A percentile compares a stretch with the other conserved stretches of the same genome.
These are phyloP conservation scores for Trichosporon inkin DNA, from an alignment of 1,284 basidiomycete species.

Conservation along the genomic window DNA sequence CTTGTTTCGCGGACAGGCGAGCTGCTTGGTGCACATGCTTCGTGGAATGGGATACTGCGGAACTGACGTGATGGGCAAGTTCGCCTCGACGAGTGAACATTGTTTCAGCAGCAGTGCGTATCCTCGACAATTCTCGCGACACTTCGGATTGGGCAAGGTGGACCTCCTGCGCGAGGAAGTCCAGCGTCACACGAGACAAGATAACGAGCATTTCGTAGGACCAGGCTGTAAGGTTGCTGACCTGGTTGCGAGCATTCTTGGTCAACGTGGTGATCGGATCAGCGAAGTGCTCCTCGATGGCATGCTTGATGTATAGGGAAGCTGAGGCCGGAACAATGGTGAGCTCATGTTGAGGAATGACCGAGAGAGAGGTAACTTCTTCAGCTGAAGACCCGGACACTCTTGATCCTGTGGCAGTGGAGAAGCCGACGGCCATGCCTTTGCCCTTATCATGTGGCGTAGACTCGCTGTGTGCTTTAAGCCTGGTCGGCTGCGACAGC, in stretches of 20 bases:
- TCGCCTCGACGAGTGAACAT: not conserved
- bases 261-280: not conserved
- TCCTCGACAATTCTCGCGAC: not conserved
- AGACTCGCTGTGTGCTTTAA: not conserved
- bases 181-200: not conserved
- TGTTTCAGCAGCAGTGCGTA: not conserved
- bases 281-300: constrained; percentile 1
- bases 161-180: not conserved
- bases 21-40: not conserved
- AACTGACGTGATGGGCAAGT: not conserved
- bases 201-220: not conserved
- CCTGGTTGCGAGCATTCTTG: not conserved
- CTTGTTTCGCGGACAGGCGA: not conserved
- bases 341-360: not conserved
- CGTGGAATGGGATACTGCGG: not conserved
- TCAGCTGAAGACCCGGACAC: no score
- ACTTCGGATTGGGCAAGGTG: not conserved
- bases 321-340: not conserved
- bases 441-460: not conserved
- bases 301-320: not conserved
- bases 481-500: not conserved
- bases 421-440: not conserved
- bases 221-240: not conserved
- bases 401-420: no score
- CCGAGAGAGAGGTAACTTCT: not conserved